phyloP scores from a whole-genome alignment of 1,284 basidiomycete species.

The Lentinus polychrous region DNA sequence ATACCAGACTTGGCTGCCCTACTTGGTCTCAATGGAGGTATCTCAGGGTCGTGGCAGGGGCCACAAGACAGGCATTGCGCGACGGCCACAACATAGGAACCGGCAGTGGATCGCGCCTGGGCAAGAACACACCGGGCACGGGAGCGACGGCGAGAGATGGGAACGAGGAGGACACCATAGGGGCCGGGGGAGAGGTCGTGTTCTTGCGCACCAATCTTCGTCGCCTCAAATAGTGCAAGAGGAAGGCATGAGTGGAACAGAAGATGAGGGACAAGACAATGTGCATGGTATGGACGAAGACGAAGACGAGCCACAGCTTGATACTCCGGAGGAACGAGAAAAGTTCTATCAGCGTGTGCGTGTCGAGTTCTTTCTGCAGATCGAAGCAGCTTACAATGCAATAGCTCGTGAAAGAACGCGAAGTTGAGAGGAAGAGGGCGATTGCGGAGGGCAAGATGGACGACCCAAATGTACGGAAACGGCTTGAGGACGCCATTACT shows the following conservation, averaged over 20 bases:
- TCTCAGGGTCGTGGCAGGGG: conserved; percentile 12
- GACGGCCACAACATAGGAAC: conserved; percentile 18
- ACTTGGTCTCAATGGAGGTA: conserved; percentile 13
- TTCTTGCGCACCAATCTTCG: conserved; percentile 12
- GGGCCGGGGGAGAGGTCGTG: conserved; percentile 27
- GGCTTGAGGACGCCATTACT: conserved; percentile 83
- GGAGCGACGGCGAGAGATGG: conserved; percentile 44
- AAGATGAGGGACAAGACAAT: conserved; percentile 25
- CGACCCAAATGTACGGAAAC: conserved; percentile 71
- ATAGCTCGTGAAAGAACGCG: conserved; percentile 67
- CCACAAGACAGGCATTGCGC: conserved; percentile 7
- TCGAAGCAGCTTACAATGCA: conserved; percentile 16
- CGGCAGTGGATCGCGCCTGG: conserved; percentile 23
- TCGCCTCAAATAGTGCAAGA: conserved; percentile 15
- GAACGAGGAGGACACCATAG: conserved; percentile 41
- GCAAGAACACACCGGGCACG: conserved; percentile 14
- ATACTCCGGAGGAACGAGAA: conserved; percentile 53
- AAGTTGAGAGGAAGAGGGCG: conserved; percentile 69
- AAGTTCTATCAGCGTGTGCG: conserved; percentile 63
- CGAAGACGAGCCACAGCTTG: conserved; percentile 33
- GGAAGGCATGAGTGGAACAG: conserved; percentile 19
- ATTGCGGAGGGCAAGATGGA: conserved; percentile 85
- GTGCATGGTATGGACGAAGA: conserved; percentile 19
- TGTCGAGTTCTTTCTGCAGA: conserved; percentile 13
- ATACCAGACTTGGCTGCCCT: too few relatives aligned